Evolutionary conservation across 2,329 filamentous ascomycete genomes (phyloP).

Genomic region (Colletotrichum ledebouriae): DNA sequence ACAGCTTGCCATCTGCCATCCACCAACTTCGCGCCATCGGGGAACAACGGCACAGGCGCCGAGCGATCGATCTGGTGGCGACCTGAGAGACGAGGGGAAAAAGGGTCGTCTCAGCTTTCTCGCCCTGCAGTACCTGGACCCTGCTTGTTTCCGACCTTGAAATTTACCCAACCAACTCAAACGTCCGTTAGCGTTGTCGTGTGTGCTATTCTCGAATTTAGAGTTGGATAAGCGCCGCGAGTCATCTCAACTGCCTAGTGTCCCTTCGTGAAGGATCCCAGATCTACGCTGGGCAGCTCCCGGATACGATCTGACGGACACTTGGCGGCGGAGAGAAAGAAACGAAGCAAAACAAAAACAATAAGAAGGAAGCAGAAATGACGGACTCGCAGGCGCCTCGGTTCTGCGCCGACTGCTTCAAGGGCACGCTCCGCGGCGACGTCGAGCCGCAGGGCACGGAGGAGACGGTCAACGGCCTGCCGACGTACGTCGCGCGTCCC

Average conservation of each 20-base stretch:
- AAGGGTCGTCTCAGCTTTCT: conserved; percentile 8
- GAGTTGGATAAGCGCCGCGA: neutral
- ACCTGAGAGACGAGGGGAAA: neutral
- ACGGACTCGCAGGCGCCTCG: conserved; percentile 30
- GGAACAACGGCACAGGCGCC: neutral
- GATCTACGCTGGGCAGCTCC: too few relatives aligned
- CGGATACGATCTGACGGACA: neutral
- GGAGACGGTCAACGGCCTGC: conserved; percentile 45
- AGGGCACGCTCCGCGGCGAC: conserved; percentile 43
- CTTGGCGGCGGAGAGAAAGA: neutral
- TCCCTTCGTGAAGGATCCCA: neutral
- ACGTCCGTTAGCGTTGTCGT: neutral
- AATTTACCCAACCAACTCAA: too few relatives aligned
- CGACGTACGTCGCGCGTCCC: conserved; percentile 46
- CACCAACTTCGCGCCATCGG: neutral
- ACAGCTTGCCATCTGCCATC: neutral
- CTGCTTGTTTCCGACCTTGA: too few relatives aligned
- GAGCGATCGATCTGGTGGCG: conserved; percentile 12
- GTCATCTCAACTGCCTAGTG: neutral
- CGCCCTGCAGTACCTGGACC: neutral
- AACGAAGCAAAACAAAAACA: neutral
- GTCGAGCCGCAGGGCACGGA: conserved; percentile 43
- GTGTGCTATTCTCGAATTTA: neutral
- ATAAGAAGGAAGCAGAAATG: neutral
- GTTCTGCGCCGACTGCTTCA: conserved; percentile 44